Evolutionary conservation across 345 rosid species (phyloP).

Genomic region (Rhizophora apiculata): DNA sequence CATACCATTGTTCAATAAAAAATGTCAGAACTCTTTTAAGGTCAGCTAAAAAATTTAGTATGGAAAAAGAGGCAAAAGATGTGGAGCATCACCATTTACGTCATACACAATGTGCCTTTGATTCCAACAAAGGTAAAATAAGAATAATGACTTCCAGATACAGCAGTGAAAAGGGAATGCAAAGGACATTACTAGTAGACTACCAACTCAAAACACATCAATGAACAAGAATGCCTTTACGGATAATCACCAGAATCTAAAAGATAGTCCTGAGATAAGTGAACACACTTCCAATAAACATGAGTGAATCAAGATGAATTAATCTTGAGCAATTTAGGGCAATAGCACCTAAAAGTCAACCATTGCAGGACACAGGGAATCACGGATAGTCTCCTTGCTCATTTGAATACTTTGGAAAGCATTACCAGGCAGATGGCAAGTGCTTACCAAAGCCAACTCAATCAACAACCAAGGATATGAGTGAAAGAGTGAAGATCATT

Average conservation of each 20-base stretch:
- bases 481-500: neutral
- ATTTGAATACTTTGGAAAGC: too few species aligned
- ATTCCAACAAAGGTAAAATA: too few species aligned
- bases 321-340: too few species aligned
- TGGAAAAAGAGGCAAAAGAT: neutral
- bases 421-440: too few species aligned
- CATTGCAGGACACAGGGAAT: too few species aligned
- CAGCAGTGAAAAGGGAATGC: neutral
- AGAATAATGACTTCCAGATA: neutral
- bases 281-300: too few species aligned
- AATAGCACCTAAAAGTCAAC: too few species aligned
- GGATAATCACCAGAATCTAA: neutral
- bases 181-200: neutral
- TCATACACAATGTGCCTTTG: conserved; percentile 1
- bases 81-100: neutral
- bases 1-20: conserved; percentile 16
- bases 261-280: neutral
- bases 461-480: neutral
- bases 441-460: too few species aligned
- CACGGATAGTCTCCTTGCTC: too few species aligned
- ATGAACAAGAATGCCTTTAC: neutral
- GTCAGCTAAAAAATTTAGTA: neutral
- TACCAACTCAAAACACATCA: neutral
- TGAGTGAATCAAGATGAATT: too few species aligned
- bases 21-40: neutral